Conservation (phyloP, 345 rosid species). For the Eucalyptus erythrocorys region DNA sequence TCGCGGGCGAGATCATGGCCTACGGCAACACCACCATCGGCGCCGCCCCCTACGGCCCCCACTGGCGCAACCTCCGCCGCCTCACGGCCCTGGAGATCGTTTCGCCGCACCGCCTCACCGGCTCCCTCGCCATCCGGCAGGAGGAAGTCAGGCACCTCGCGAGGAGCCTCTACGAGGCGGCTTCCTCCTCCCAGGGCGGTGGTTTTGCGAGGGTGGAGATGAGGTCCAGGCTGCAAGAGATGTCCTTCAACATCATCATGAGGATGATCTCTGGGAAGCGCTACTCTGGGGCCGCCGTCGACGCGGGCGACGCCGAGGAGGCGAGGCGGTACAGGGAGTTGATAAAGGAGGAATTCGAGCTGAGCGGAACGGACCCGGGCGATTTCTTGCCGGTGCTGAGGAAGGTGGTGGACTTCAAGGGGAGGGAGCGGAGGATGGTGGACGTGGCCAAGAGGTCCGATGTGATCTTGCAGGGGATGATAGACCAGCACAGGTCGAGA, state of each 20-base stretch:
- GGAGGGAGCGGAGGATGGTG: constrained; percentile 10
- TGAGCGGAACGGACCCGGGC: constrained; percentile 13
- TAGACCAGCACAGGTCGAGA: constrained; percentile 29
- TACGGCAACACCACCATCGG: constrained; percentile 9
- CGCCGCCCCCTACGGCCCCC: constrained; percentile 17
- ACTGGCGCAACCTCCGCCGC: constrained; percentile 26
- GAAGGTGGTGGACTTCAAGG: constrained; percentile 16
- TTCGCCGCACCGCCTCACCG: constrained; percentile 1
- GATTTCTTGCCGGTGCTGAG: constrained; percentile 27
- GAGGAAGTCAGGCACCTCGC: not conserved
- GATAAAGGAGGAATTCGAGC: constrained; percentile 10
- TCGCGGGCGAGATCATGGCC: constrained; percentile 8
- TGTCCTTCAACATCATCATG: constrained; percentile 28
- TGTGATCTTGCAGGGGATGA: constrained; percentile 23
- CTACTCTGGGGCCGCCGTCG: not conserved
- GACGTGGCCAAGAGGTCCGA: constrained; percentile 10
- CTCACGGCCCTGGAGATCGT: constrained; percentile 13
- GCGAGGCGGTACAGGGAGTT: constrained; percentile 15
- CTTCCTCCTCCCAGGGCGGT: not conserved
- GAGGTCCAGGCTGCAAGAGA: constrained; percentile 2
- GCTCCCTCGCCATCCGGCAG: not conserved
- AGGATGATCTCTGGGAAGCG: constrained; percentile 30
- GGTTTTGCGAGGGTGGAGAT: not conserved
- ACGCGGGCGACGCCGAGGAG: constrained; percentile 8
- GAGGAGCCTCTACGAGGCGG: not conserved